Conservation (phyloP, 2,329 filamentous ascomycete species). For the Penicillium polonicum region DNA sequence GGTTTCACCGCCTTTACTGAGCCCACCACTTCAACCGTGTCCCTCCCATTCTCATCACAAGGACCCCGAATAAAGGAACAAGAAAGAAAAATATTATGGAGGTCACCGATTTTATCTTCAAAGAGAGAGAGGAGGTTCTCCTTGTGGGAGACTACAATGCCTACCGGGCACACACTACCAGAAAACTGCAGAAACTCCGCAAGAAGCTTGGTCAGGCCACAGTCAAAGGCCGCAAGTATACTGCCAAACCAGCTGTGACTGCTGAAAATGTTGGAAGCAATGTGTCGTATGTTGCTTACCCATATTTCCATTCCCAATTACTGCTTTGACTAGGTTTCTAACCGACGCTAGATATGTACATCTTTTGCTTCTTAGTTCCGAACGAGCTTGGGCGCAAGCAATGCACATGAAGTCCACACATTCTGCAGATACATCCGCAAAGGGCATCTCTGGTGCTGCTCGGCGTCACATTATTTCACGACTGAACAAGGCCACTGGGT, state of each 20-base stretch:
- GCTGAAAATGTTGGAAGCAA: slow-evolving; percentile 72
- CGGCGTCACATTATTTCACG: slow-evolving; percentile 87
- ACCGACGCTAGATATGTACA: slow-evolving; percentile 62
- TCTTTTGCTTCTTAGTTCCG: slow-evolving; percentile 79
- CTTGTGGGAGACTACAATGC: slow-evolving; percentile 84
- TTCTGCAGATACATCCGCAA: slow-evolving; percentile 67
- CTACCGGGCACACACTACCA: slow-evolving; percentile 76
- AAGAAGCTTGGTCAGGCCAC: slow-evolving; percentile 83
- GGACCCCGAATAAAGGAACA: slow-evolving; percentile 1
- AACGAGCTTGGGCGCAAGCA: slow-evolving; percentile 91
- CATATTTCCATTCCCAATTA: neutral
- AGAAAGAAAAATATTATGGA: slow-evolving; percentile 61
- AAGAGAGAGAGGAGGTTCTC: slow-evolving; percentile 76
- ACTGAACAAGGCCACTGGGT: slow-evolving; percentile 72
- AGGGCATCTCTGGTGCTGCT: slow-evolving; percentile 74
- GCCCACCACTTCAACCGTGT: slow-evolving; percentile 25
- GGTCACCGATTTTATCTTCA: slow-evolving; percentile 79
- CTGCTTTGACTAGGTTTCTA: slow-evolving; percentile 14
- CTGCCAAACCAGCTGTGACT: slow-evolving; percentile 67
- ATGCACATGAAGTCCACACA: slow-evolving; percentile 90
- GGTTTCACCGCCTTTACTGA: slow-evolving; percentile 29
- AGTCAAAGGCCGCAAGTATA: slow-evolving; percentile 82
- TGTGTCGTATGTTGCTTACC: slow-evolving; percentile 63
- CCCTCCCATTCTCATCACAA: slow-evolving; percentile 10
- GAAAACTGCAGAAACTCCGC: slow-evolving; percentile 76